Conservation (phyloP, 345 rosid genomes). For the Mercurialis annua region DNA sequence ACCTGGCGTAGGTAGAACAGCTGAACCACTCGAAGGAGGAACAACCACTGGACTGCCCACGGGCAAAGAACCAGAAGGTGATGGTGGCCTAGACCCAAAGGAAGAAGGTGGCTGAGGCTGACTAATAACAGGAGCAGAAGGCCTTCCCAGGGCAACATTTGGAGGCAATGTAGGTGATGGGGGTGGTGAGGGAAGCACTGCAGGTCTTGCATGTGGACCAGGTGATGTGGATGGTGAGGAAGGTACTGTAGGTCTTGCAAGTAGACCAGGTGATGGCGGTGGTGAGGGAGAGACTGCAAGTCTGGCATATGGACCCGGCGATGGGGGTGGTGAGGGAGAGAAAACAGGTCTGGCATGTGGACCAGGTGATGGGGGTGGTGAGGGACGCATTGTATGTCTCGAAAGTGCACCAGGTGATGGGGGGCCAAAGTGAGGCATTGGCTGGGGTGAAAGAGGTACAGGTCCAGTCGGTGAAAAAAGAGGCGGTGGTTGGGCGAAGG, state of each 20-base stretch:
- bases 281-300: too few species aligned
- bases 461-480: background rate
- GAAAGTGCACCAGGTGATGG: conserved; percentile 31
- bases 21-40: conserved; percentile 20
- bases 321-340: too few species aligned
- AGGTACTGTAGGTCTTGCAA: too few species aligned
- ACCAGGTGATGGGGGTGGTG: conserved; percentile 29
- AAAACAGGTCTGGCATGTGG: too few species aligned
- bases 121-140: conserved; percentile 39
- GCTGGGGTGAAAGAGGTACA: conserved; percentile 7
- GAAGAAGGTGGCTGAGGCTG: conserved; percentile 38
- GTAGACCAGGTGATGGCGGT: too few species aligned
- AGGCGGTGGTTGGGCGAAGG: conserved; percentile 24
- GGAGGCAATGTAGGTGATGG: conserved; percentile 34
- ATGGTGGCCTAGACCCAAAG: conserved; percentile 48
- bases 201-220: conserved; percentile 12
- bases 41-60: conserved; percentile 28
- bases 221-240: too few species aligned
- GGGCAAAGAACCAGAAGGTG: conserved; percentile 36
- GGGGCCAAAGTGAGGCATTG: conserved; percentile 31
- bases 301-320: too few species aligned
- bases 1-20: conserved; percentile 26
- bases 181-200: conserved; percentile 17
- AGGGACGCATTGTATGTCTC: background rate
- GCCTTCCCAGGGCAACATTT: conserved; percentile 46